phyloP scores from a whole-genome alignment of 495 filamentous ascomycete genomes.

The Glonium stellatum region DNA sequence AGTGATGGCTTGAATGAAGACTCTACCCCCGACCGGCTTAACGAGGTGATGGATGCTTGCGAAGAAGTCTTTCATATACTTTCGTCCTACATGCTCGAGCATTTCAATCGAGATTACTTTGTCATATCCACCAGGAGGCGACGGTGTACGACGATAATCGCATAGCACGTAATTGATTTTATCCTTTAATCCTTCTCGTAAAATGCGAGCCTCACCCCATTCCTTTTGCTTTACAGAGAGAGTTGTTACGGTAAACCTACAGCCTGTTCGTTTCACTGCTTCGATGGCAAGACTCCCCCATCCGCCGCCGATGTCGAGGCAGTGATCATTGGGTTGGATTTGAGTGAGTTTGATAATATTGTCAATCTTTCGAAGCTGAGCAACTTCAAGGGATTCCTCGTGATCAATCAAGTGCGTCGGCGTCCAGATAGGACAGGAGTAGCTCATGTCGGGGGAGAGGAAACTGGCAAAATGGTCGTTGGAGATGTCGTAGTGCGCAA shows the following conservation, averaged over 20 bases:
- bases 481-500: conserved; percentile 66
- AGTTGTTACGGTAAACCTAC: conserved; percentile 56
- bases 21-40: conserved; percentile 56
- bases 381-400: too few relatives aligned
- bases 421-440: conserved; percentile 65
- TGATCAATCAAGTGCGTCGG: too few relatives aligned
- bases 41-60: conserved; percentile 48
- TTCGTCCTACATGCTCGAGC: conserved; percentile 63
- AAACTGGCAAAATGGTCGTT: conserved; percentile 69
- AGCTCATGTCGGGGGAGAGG: conserved; percentile 67
- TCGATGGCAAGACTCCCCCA: conserved; percentile 63
- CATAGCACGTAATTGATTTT: conserved; percentile 51
- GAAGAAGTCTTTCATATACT: conserved; percentile 54
- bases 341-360: conserved; percentile 53
- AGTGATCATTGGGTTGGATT: conserved; percentile 55
- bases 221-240: conserved; percentile 55
- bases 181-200: conserved; percentile 44
- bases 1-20: conserved; percentile 68
- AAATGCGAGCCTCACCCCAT: conserved; percentile 53
- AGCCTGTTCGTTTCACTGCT: conserved; percentile 53
- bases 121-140: conserved; percentile 51
- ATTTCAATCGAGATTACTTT: conserved; percentile 69
- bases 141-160: conserved; percentile 53
- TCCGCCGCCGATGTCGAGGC: conserved; percentile 63
- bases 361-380: too few relatives aligned